Evolutionary conservation across 495 filamentous ascomycete species (phyloP), one percentile per base, ranked within the genome.

Genomic region (Thermothielavioides terrestris): DNA sequence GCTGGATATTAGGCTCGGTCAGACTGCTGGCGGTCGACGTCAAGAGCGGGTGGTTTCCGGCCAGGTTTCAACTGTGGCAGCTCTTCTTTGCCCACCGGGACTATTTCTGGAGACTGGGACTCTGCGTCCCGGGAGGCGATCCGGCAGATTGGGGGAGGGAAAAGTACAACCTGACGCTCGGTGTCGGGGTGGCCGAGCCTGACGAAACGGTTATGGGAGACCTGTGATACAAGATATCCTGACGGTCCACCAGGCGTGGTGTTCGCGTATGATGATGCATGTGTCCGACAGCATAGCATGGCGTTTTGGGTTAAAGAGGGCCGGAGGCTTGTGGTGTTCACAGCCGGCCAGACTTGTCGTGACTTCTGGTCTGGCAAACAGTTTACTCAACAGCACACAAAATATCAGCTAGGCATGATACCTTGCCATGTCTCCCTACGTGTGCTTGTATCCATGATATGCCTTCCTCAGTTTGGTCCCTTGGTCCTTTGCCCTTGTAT

Each of bases 41-140:
- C 36, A 40, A 43, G 21, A 45, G 36, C 11, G 37, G 51, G 12
- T 62, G 61, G 53, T 67, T 89, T 17, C 85, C 86, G 14, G 63
- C 76, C 9, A 68, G 80, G 38, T 83, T 82, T 55, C 83, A 83
- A 61, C 74, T 90, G 9, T 92, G 94, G 87, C 80, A 94, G 69
- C 69, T 94, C n/a, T 85, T 96, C 63, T 89, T 89, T 70, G 84
- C 90, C 14, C 92, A 98, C 70, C 74, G 92, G 45, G 92, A 98
- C 67, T 98, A 98, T 61, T 98, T 98, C 64, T 92, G 89, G 85
- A 69, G 92, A 27, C 59, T 98, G 50, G 92, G 92, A 0, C 68
- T 97, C 36, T 98, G 92, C 69, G 72, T 96, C 5, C 91, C 91
- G 2, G 85, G 85, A 4, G 87, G 86, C 2, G 88, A 89, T 67